A percentile compares a stretch with the other conserved stretches of the same genome.
phyloP scores from a whole-genome alignment of 2,329 filamentous ascomycete species.

The Alternaria postmessia region DNA sequence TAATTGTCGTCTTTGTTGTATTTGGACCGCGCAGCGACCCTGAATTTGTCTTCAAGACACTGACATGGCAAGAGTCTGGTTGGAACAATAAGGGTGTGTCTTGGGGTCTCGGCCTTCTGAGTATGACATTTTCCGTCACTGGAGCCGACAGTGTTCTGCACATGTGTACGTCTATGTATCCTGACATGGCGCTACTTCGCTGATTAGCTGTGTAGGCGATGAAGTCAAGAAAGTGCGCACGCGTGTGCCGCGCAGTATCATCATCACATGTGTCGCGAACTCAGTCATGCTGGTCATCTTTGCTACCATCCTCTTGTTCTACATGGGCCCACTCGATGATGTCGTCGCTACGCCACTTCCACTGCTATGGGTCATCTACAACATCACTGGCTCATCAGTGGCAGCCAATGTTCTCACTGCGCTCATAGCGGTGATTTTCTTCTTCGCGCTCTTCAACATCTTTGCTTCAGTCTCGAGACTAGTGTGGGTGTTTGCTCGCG shows the following conservation, averaged over 20 bases:
- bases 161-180: constrained; percentile 29
- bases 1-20: constrained; percentile 56
- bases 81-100: constrained; percentile 56
- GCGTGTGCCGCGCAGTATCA: constrained; percentile 52
- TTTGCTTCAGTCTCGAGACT: constrained; percentile 59
- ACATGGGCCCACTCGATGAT: constrained; percentile 51
- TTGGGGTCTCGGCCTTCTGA: constrained; percentile 50
- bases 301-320: constrained; percentile 56
- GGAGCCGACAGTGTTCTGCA: constrained; percentile 60
- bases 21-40: constrained; percentile 51
- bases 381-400: constrained; percentile 51
- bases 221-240: constrained; percentile 54
- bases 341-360: constrained; percentile 28
- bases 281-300: constrained; percentile 55
- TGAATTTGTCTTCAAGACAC: constrained; percentile 55
- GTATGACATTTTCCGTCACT: constrained; percentile 45
- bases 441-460: constrained; percentile 53
- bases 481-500: constrained; percentile 60
- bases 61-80: constrained; percentile 52
- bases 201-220: constrained; percentile 25
- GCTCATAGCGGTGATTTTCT: constrained; percentile 50
- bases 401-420: constrained; percentile 54
- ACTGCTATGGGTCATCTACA: constrained; percentile 52
- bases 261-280: constrained; percentile 51
- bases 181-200: neutral